Conservation (phyloP, 2,329 filamentous ascomycete species). For the Endoconidiophora laricicola region DNA sequence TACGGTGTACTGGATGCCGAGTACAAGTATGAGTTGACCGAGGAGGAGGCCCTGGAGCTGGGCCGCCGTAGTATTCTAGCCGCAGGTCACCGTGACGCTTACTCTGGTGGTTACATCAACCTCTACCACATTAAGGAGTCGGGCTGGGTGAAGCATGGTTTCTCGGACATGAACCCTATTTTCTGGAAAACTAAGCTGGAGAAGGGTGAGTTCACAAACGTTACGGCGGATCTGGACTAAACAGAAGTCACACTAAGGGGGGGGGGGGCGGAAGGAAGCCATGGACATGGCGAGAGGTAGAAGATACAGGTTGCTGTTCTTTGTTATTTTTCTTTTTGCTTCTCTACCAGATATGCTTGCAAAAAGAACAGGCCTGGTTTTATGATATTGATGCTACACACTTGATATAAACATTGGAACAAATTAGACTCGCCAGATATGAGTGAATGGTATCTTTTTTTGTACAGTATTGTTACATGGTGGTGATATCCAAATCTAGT, state of each 20-base stretch:
- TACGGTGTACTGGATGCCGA: constrained; percentile 95
- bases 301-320: background rate
- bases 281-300: background rate
- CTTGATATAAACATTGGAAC: constrained; percentile 8
- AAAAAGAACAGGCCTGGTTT: constrained; percentile 7
- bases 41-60: constrained; percentile 78
- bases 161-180: constrained; percentile 94
- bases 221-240: constrained; percentile 59
- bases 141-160: constrained; percentile 97
- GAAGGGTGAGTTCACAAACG: constrained; percentile 96
- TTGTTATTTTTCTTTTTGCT: constrained; percentile 5
- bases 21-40: constrained; percentile 76
- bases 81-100: constrained; percentile 94
- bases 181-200: constrained; percentile 99
- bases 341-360: constrained; percentile 5
- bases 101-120: constrained; percentile 96
- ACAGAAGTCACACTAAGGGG: constrained; percentile 6
- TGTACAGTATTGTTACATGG: constrained; percentile 14
- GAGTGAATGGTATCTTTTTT: background rate
- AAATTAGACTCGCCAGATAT: background rate
- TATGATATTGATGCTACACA: constrained; percentile 10
- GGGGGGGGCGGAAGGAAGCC: background rate
- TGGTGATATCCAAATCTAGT: background rate
- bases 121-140: constrained; percentile 98
- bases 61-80: constrained; percentile 86